Base-by-base conservation (phyloP, 176 grass and related monocot species). In the Avena insularis region DNA sequence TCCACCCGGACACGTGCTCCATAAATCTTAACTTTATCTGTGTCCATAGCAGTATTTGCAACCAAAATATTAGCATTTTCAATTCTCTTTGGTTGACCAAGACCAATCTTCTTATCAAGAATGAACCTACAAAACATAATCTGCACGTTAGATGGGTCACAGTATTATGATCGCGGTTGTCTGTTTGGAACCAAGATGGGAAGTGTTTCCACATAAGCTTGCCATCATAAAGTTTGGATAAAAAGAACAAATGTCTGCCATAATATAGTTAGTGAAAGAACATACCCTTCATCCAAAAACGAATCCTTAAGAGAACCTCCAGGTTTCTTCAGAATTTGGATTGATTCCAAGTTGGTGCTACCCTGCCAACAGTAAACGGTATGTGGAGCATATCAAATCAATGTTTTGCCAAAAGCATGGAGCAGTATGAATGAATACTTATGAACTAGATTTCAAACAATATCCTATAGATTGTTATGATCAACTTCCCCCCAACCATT, bases 51-150 rank as follows among this genome's bases (percentile, higher is more conserved):
- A 80, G 97, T 98, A 77, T 98, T 98, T 12, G 97, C 92, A 71
- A 98, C 97, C 85, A 98, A 85, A 82, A 98, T 96, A 54, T 96
- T 98, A 61, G 96, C 96, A 86, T 96, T 96, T 80, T 98, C 94
- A 87, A 98, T 98, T 11, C 92, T 51, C 85, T 98, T 96, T 56
- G 94, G 96, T 75, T 98, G 96, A 10, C 96, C 96, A 70, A 98
- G 89, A 50, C 96, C 96, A 86, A 98, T 98, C 86, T 98, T 98
- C 86, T 98, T 98, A 89, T 98, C 96, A 87, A 98, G 92, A 88
- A 98, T 98, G 81, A 98, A 98, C 76, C 97, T 98, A 79, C 12
- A 86, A 68, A 78, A 57, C 49, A 48, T 36, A 81, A 40, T 55
- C 38, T 81, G 23, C 45, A 15, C 0, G 56, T 72, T 70, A 74